Conservation (phyloP, 495 filamentous ascomycete genomes). For the Aspergillus saccharolyticus region DNA sequence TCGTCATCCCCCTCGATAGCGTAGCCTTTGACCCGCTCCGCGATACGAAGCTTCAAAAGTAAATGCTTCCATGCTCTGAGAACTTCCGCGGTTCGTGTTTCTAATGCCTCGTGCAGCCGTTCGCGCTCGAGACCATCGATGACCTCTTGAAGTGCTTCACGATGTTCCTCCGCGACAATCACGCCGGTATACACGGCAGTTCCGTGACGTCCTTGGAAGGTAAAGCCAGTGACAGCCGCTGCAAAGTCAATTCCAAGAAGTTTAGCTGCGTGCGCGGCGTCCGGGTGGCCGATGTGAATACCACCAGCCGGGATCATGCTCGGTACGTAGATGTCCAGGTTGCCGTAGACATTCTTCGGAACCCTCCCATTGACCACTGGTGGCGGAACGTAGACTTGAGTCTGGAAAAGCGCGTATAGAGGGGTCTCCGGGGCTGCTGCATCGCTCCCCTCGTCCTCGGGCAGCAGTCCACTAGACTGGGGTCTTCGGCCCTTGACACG, state of each 20-base stretch:
- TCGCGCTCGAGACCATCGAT: slow-evolving; percentile 59
- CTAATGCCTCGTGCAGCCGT: slow-evolving; percentile 51
- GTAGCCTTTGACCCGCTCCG: slow-evolving; percentile 66
- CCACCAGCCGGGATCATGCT: slow-evolving; percentile 88
- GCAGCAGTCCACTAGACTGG: slow-evolving; percentile 35
- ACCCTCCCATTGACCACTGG: slow-evolving; percentile 69
- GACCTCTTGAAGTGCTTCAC: slow-evolving; percentile 65
- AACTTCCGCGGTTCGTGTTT: slow-evolving; percentile 49
- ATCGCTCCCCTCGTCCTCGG: slow-evolving; percentile 37
- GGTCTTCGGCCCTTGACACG: slow-evolving; percentile 48
- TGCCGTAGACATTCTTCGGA: slow-evolving; percentile 82
- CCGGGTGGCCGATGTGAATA: slow-evolving; percentile 60
- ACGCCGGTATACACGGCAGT: slow-evolving; percentile 74
- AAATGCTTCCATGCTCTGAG: slow-evolving; percentile 74
- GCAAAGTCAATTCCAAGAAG: slow-evolving; percentile 81
- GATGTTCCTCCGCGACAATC: slow-evolving; percentile 65
- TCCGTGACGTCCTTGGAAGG: slow-evolving; percentile 74
- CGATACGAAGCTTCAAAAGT: slow-evolving; percentile 68
- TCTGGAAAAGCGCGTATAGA: slow-evolving; percentile 74
- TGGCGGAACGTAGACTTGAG: slow-evolving; percentile 66
- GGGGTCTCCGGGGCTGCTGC: slow-evolving; percentile 40
- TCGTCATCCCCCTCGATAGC: slow-evolving; percentile 46
- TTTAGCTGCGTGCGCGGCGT: slow-evolving; percentile 66
- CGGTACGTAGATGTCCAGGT: slow-evolving; percentile 86
- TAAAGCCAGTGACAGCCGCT: slow-evolving; percentile 84